These are phyloP conservation scores for Ichthyophthirius multifiliis DNA, from an alignment of 169 alveolate species.

Conservation along the genomic window DNA sequence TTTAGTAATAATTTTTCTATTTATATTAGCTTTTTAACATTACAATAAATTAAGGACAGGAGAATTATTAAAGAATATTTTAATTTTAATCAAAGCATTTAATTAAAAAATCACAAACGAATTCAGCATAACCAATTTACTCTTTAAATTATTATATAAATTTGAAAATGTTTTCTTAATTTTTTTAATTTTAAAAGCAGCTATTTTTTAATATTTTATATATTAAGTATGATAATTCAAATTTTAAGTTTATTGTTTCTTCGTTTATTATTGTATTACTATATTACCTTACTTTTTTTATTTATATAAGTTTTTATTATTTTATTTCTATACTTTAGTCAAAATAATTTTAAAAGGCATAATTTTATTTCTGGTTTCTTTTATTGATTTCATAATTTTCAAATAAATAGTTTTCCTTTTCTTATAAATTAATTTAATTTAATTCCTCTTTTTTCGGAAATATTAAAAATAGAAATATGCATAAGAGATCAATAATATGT, in stretches of 20 bases:
- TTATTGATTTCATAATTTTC: neutral
- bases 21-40: neutral
- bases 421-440: neutral
- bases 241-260: neutral
- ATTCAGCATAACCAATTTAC: neutral
- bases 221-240: neutral
- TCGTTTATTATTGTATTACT: neutral
- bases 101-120: slow-evolving; percentile 14
- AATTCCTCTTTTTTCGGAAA: neutral
- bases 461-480: neutral
- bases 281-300: neutral
- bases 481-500: neutral
- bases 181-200: slow-evolving; percentile 15
- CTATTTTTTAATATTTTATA: neutral
- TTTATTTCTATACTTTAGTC: neutral
- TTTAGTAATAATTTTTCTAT: neutral
- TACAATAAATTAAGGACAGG: neutral
- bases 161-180: neutral
- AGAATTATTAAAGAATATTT: neutral
- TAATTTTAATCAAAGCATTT: neutral
- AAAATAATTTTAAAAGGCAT: neutral
- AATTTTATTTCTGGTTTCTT: neutral
- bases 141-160: neutral
- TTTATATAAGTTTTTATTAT: neutral
- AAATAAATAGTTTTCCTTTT: neutral